Percentiles rank a stretch among this genome's conserved stretches.
Evolutionary conservation across 352 stramenopile genomes (phyloP).

Genomic region (Phytophthora syringae): DNA sequence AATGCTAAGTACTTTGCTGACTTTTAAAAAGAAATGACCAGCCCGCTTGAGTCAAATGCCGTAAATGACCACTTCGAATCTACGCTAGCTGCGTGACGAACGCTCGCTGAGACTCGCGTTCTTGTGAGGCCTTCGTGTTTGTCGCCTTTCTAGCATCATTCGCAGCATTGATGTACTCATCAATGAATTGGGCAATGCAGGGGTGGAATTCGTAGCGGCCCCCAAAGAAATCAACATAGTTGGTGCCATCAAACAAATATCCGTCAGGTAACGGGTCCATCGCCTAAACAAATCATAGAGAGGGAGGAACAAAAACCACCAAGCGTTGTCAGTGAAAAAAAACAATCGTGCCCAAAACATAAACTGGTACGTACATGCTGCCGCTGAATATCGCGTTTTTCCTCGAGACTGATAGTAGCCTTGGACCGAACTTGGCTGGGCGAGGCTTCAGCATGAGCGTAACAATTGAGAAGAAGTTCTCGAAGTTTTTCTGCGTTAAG

Average conservation of each 20-base stretch:
- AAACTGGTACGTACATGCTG: conserved; percentile 56
- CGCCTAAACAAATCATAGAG: too few relatives aligned
- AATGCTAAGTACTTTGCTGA: conserved; percentile 75
- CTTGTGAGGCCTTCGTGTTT: conserved; percentile 59
- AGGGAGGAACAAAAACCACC: too few relatives aligned
- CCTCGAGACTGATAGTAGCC: conserved; percentile 49
- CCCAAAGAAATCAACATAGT: conserved; percentile 80
- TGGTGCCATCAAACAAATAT: conserved; percentile 73
- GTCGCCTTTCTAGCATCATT: conserved; percentile 52
- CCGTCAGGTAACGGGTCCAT: conserved; percentile 74
- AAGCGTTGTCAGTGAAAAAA: too few relatives aligned
- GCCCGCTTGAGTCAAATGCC: too few relatives aligned
- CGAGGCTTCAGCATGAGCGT: conserved; percentile 44
- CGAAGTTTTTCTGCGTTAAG: conserved; percentile 54
- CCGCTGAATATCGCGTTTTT: conserved; percentile 76
- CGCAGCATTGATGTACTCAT: conserved; percentile 52
- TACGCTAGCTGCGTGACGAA: conserved; percentile 45
- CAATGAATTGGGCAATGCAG: conserved; percentile 69
- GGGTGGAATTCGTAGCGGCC: conserved; percentile 80
- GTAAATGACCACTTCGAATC: too few relatives aligned
- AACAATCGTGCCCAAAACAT: too few relatives aligned
- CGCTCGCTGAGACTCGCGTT: conserved; percentile 51
- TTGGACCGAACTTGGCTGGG: conserved; percentile 51
- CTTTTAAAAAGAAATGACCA: conserved; percentile 65
- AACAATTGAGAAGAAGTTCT: conserved; percentile 67